phyloP scores from a whole-genome alignment of 2,329 filamentous ascomycete genomes.

The Pseudocercospora fijiensis region DNA sequence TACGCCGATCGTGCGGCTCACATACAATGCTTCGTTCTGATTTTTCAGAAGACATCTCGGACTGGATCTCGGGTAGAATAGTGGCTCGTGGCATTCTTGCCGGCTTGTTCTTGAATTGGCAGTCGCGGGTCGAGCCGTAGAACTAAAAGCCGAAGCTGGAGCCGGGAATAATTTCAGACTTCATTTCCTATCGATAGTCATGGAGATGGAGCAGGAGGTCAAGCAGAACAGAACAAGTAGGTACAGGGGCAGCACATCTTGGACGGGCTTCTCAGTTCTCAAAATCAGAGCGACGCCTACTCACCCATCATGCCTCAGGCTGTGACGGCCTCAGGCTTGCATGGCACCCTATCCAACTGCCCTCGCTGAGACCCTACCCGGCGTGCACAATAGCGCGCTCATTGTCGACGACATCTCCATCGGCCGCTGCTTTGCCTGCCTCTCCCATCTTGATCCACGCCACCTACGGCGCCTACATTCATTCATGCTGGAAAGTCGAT shows the following conservation, averaged over 20 bases:
- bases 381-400: background rate
- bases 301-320: no score
- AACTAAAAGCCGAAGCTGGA: background rate
- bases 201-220: background rate
- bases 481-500: background rate
- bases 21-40: no score
- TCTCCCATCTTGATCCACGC: background rate
- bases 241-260: no score
- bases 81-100: background rate
- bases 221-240: no score
- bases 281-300: no score
- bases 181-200: background rate
- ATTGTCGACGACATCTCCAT: background rate
- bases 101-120: background rate
- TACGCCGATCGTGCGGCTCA: no score
- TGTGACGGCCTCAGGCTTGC: background rate
- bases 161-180: background rate
- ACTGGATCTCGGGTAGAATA: background rate
- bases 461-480: background rate
- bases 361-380: background rate
- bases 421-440: background rate
- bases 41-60: background rate
- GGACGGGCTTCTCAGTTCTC: no score
- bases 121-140: background rate
- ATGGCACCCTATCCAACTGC: background rate